Evolutionary conservation across 257 asterid genomes (phyloP).

Genomic region (Linderniella brevidens): DNA sequence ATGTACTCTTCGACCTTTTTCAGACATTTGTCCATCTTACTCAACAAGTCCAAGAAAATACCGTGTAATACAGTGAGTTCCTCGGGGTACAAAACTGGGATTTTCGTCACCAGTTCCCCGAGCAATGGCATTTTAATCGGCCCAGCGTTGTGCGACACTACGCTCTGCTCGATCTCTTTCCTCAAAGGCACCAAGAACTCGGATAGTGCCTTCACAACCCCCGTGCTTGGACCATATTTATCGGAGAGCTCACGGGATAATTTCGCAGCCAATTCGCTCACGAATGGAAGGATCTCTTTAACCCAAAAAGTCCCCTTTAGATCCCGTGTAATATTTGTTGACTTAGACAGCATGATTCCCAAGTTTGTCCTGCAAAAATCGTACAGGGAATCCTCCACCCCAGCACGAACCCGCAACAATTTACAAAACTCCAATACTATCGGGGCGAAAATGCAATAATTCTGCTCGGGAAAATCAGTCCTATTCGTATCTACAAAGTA

Average conservation of each 20-base stretch:
- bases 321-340: no score
- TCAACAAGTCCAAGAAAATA: constrained; percentile 30
- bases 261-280: no score
- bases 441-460: constrained; percentile 22
- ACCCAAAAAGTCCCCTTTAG: no score
- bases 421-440: constrained; percentile 54
- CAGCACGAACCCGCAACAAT: constrained; percentile 32
- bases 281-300: no score
- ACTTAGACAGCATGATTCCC: constrained; percentile 20
- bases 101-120: neutral
- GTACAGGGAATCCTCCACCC: constrained; percentile 35
- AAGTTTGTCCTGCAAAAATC: constrained; percentile 36
- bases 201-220: no score
- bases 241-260: no score
- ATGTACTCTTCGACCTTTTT: constrained; percentile 33
- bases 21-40: constrained; percentile 37
- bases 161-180: no score
- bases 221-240: no score
- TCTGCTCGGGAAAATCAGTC: constrained; percentile 16
- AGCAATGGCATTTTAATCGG: no score
- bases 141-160: no score
- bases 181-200: no score
- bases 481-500: constrained; percentile 31
- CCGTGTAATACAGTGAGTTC: constrained; percentile 25
- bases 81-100: constrained; percentile 17